Evolutionary conservation across 164 flowering plant genomes (phyloP), one percentile per base, ranked within the genome.

Genomic region (Stephania japonica): DNA sequence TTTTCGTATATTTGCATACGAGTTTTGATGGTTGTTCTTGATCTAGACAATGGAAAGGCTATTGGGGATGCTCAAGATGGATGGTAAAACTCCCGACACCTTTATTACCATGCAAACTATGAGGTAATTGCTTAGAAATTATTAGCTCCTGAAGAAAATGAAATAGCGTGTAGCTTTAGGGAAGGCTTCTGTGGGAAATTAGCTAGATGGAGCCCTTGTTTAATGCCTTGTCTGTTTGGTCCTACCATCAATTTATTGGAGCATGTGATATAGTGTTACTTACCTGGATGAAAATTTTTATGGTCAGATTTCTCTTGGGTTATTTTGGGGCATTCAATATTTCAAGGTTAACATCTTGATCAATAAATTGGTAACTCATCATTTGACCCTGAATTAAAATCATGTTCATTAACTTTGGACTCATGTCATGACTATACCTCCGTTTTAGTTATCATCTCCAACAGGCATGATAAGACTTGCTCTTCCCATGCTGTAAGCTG

Each of bases 41-140:
- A 61, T 49, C 21, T 78, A 95, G 99, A 84, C 87, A 12, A 80
- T 87, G 84, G 99, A 90, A 71, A 80, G 81, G 38, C 85, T 95
- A 75, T 68, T 86, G 71, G 93, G 87, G 80, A 87, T 93, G 92
- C 89, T 95, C 21, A 81, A 82, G 79, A 88, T 83, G 80, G 94
- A 95, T 72, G 85, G 82, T 24, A 81, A 67, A 78, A 49, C 70
- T 77, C 89, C 86, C 66, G 99, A 95, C 83, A 82, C 75, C 68
- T 95, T 79, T 64, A 85, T 83, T 69, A 41, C 77, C 65, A 79
- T 88, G 83, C 98, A 95, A 84, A 70, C 71, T 19, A 88, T 95
- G 88, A 95, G 98, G 98, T 90, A 84, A 75, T 41, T 78, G 18
- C 32, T 32, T 7, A 14, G 42, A 21, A 21, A 21, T 69, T 44